Base-by-base conservation (phyloP, 176 grass and related monocot species). In the Eleusine coracana region DNA sequence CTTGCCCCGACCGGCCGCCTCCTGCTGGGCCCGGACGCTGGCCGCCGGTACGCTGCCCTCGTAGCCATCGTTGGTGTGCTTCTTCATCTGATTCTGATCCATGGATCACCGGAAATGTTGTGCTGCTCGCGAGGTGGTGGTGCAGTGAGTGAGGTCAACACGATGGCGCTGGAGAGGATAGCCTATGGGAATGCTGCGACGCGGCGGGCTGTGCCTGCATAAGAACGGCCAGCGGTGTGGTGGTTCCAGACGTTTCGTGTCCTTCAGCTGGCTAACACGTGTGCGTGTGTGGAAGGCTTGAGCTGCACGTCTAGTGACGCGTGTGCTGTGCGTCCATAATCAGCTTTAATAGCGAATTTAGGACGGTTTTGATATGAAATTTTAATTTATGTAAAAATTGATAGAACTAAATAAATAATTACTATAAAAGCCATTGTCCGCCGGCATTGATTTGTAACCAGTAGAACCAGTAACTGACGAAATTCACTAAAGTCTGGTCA, bases 211-310 rank as follows among this genome's bases (percentile, higher is more conserved):
- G n/a, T 7, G 25, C 25, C 25, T 25, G 56, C 1, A 63, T 63
- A 29, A 63, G 60, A 29, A 29, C 11, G 25, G 3, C 60, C 60
- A 3, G 10, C 60, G 10, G 29, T 10, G 60, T 63, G 25, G 60
- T 29, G 23, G 60, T 63, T 63, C 60, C 10, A 63, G 79, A 44
- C 20, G 28, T 21, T 87, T 87, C 86, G 40, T 9, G 40, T 9
- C 21, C 21, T 20, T 39, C 5, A 8, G 31, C 36, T 23, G 42
- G 65, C 5, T n/a, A 41, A 70, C 85, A 87, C 79, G 79, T 76
- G 71, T 69, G 34, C 72, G 0, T n/a, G 28, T 5, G 6, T 11
- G 1, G 0, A 49, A 10, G 31, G 15, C 27, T 25, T 23, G 16
- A 29, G 12, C 51, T 70, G 42, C 31, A 29, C 9, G 3, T 29